Evolutionary conservation across 306 rosid species (phyloP), one percentile per base, ranked within the genome.

Genomic region (Ceratonia siliqua): DNA sequence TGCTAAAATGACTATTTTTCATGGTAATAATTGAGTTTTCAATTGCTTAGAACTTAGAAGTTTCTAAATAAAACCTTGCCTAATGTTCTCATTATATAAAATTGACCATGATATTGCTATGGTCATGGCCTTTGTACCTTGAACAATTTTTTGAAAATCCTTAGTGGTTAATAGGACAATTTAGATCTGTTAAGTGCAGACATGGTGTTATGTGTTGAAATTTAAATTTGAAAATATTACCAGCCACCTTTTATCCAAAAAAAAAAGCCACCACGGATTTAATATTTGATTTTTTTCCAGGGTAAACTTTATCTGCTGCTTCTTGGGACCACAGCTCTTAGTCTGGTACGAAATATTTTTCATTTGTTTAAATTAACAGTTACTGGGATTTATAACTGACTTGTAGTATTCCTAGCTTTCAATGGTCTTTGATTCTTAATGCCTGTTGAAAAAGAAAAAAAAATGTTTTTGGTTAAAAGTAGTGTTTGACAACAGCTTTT

Each of bases 301-400:
- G 99, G 96, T 20, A 94, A 94, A 82, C 74, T 92, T 57, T 94
- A 94, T 76, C 69, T 94, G 38, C 83, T 94, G 84, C 97, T 92
- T 61, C 96, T 94, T 65, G 97, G 99, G 72, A 90, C 98, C 55
- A 94, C 99, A 24, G 99, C 99, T 70, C 95, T 94, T 50, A 94
- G 97, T 87, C 90, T 94, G 96, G 98, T 92, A 76, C 43, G 87
- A 56, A 56, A 48, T 73, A 27, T n/a, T 73, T 76, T 70, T 77
- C 25, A 46, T 80, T 43, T 72, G 62, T 72, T 53, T 73, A 75
- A 77, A 52, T 61, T 17, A 68, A 62, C 73, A 65, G 71, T 46
- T 61, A 25, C 52, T 58, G 52, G 35, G 50, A 57, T 75, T 25
- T 62, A 15, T 33, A 17, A 35, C 35, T 38, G n/a, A 39, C 35